Base-by-base conservation (phyloP, 2,329 filamentous ascomycete genomes). In the Xylariales sp. region DNA sequence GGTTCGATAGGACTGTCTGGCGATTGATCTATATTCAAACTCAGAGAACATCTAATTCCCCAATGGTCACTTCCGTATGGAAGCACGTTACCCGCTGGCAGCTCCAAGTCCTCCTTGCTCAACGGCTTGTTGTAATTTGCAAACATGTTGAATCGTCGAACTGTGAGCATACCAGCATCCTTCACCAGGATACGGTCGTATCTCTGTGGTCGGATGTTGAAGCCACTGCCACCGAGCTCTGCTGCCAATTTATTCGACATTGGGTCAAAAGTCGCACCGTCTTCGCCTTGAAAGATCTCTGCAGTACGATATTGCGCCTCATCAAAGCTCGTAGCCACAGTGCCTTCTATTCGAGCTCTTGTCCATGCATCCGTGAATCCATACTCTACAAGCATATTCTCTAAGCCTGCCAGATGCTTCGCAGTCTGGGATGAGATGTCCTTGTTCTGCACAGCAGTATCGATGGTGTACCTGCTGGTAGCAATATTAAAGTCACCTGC, bases 201-300 rank as follows among this genome's bases (percentile, higher is more conserved):
- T 33, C 82, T 62, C 50, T 85, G 81, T 2, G 81, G 79, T 15
- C 77, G 66, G 46, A 70, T 70, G 33, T 75, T 67, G 32, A 64
- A 56, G 2, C 68, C 67, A 31, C 53, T 61, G 4, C 64, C 65
- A 2, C 72, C 68, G 4, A 69, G 69, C 10, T 65, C 61, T 2
- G 70, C 67, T 4, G 81, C 79, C 11, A 82, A 62, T 1, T 57
- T 53, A 47, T 85, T 85, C 5, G 59, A 58, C 2, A 59, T 58
- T 1, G 80, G 80, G 48, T 85, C 72, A 51, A 81, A 85, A 0
- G 81, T 85, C 4, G 78, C 76, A 2, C 79, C 81, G 43, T 78
- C 67, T 52, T 84, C 80, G 2, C 79, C 81, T 37, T 77, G 70
- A 20, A 68, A 70, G 1, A 66, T 43, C 13, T 68, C 61, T 10